Base-by-base conservation (phyloP, 306 rosid species). In the Lotus japonicus region DNA sequence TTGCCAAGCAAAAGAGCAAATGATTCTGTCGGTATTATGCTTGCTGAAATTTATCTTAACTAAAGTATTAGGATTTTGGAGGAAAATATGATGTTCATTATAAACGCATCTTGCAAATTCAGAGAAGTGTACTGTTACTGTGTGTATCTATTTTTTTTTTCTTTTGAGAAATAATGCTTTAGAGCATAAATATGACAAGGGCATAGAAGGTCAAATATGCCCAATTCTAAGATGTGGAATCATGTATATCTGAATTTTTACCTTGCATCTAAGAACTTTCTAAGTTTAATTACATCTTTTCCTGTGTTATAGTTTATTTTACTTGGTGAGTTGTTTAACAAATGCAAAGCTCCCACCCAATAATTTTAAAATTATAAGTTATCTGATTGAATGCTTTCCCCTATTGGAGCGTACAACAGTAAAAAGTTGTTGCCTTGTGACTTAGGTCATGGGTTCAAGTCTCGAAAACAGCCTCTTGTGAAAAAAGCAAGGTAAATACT, bases 61-160 rank as follows among this genome's bases (percentile, higher is more conserved):
- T 57, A 15, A 12, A 64, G 38, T 38, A 21, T 35, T 21, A 64
- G 36, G n/a, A n/a, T n/a, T n/a, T n/a, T n/a, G n/a, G 55, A 42
- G 60, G 39, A 44, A 43, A 68, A 68, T 6, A 18, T 56, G 11
- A 9, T 7, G 36, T 62, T 44, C 17, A 56, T 23, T 19, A 38
- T 26, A 56, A 70, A 56, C 33, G 8, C 55, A 70, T 57, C 75
- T 21, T 42, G 31, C 69, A 58, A 70, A 54, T 46, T 74, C 53
- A 36, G 44, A 38, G 21, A 23, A 41, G 16, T 13, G 44, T 68
- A 15, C 36, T n/a, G n/a, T n/a, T n/a, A n/a, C n/a, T 26, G n/a
- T 13, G 44, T 68, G 57, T 41, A 64, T 57, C 14, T 11, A 33
- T 56, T 13, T n/a, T n/a, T 36, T 45, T 66, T 49, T 17, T 14